Evolutionary conservation across 2,329 filamentous ascomycete genomes (phyloP).

Genomic region (Myotisia sp.): DNA sequence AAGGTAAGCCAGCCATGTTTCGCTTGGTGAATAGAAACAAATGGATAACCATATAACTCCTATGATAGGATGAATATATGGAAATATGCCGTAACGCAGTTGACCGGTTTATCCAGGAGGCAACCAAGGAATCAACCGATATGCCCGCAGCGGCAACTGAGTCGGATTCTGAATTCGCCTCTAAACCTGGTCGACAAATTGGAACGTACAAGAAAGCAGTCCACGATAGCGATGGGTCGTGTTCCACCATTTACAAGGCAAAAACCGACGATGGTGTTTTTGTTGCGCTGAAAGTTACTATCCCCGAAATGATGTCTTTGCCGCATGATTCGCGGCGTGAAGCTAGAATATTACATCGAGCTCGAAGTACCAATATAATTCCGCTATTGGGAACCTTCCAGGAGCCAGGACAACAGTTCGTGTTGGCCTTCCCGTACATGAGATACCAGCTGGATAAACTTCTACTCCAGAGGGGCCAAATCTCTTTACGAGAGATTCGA

Average conservation of each 20-base stretch:
- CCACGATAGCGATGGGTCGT: constrained; percentile 53
- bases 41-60: constrained; percentile 1
- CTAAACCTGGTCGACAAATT: constrained; percentile 28
- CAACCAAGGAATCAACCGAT: constrained; percentile 6
- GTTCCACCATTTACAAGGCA: constrained; percentile 69
- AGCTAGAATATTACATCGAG: constrained; percentile 51
- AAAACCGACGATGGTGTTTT: constrained; percentile 29
- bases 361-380: constrained; percentile 34
- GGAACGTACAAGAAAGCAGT: constrained; percentile 44
- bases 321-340: constrained; percentile 77
- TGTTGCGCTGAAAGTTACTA: constrained; percentile 75
- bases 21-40: too few species aligned
- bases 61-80: constrained; percentile 44
- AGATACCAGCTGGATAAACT: constrained; percentile 57
- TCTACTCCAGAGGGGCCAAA: constrained; percentile 37
- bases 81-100: constrained; percentile 28
- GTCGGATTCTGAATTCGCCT: constrained; percentile 14
- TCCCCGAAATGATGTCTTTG: constrained; percentile 53
- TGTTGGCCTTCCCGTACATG: constrained; percentile 76
- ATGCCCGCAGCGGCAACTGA: constrained; percentile 15
- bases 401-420: constrained; percentile 55
- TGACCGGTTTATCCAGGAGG: constrained; percentile 17
- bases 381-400: constrained; percentile 57
- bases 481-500: constrained; percentile 27
- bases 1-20: constrained; percentile 26